phyloP scores from a whole-genome alignment of 805 yeast genomes.

The Maudiozyma saulgeensis region DNA sequence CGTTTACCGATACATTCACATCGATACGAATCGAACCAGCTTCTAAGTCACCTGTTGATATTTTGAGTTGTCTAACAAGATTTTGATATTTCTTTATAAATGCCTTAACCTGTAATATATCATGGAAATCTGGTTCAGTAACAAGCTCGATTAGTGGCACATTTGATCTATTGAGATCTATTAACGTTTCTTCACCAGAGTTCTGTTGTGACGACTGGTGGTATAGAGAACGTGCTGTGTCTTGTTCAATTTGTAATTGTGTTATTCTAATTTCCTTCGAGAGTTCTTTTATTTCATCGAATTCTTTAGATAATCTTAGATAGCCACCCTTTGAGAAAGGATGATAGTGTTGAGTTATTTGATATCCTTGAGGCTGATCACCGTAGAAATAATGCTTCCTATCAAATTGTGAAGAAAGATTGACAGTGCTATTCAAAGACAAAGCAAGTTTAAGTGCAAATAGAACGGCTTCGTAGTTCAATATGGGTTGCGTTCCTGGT shows the following conservation, averaged over 20 bases:
- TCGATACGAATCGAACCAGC: constrained; percentile 94
- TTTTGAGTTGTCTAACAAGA: constrained; percentile 53
- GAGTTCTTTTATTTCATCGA: constrained; percentile 43
- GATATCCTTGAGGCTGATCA: constrained; percentile 94
- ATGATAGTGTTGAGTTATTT: constrained; percentile 78
- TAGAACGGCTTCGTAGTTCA: constrained; percentile 66
- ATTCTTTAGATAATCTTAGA: constrained; percentile 37
- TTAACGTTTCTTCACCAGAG: constrained; percentile 30
- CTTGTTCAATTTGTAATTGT: constrained; percentile 90
- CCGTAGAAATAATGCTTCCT: constrained; percentile 94
- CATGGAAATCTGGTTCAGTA: constrained; percentile 75
- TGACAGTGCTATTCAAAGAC: constrained; percentile 55
- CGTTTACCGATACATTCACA: constrained; percentile 77
- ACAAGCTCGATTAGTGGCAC: constrained; percentile 85
- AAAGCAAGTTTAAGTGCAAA: constrained; percentile 65
- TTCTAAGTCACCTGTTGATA: constrained; percentile 86
- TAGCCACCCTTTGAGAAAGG: constrained; percentile 71
- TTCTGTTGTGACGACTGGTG: constrained; percentile 9
- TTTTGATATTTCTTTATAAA: constrained; percentile 77
- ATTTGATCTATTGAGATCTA: constrained; percentile 80
- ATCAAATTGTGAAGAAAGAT: constrained; percentile 59
- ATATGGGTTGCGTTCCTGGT: constrained; percentile 85
- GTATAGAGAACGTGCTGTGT: constrained; percentile 76
- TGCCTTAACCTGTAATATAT: constrained; percentile 56
- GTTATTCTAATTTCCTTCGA: constrained; percentile 48